phyloP scores from a whole-genome alignment of 169 alveolate species.

The Theileria annulata region DNA sequence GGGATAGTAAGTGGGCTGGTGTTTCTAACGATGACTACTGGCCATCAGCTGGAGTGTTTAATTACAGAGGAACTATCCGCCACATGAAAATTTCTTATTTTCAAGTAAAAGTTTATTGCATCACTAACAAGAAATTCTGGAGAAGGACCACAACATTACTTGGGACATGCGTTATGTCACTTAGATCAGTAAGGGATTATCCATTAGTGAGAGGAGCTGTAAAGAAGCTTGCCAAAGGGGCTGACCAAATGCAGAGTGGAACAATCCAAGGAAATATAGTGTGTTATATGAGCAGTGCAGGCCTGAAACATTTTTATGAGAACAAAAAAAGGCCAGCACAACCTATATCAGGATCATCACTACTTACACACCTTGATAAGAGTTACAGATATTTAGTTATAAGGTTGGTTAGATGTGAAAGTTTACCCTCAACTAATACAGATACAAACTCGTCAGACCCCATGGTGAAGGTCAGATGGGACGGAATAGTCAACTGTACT shows the following conservation, averaged over 20 bases:
- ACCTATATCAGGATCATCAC: conserved; percentile 53
- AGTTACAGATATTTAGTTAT: conserved; percentile 39
- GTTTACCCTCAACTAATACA: conserved; percentile 78
- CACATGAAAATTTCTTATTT: conserved; percentile 74
- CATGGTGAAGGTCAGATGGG: conserved; percentile 85
- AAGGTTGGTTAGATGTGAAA: conserved; percentile 79
- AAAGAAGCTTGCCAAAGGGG: conserved; percentile 74
- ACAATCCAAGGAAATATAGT: conserved; percentile 77
- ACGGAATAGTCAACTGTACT: conserved; percentile 79
- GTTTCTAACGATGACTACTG: conserved; percentile 66
- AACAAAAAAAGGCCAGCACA: conserved; percentile 39
- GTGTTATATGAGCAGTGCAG: conserved; percentile 72
- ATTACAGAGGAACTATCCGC: conserved; percentile 74
- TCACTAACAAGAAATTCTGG: conserved; percentile 14
- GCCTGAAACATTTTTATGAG: conserved; percentile 45
- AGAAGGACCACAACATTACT: conserved; percentile 26
- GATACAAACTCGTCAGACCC: conserved; percentile 82
- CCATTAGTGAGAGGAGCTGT: conserved; percentile 57
- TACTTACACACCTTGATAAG: conserved; percentile 38
- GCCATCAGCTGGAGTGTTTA: conserved; percentile 75
- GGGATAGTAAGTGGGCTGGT: conserved; percentile 51
- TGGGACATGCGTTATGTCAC: conserved; percentile 57
- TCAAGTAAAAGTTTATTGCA: conserved; percentile 62
- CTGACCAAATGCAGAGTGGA: conserved; percentile 72
- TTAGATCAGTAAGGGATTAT: conserved; percentile 51